Conservation (phyloP, 768 basidiomycete species). For the Royoungia palumana region DNA sequence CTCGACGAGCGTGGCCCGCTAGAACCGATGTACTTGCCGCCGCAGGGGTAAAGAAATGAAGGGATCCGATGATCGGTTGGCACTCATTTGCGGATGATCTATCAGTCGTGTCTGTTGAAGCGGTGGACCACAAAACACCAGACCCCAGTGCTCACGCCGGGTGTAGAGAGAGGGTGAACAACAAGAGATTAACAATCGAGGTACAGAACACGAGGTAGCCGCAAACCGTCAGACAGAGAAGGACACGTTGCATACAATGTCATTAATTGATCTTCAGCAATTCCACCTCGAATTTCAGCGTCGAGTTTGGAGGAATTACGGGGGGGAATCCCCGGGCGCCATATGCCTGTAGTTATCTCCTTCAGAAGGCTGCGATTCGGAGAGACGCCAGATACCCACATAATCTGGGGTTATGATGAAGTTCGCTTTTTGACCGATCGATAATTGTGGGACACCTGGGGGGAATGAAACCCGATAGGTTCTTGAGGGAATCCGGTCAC, state of each 20-base stretch:
- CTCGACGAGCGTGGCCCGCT: not conserved
- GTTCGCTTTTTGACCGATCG: slow-evolving; percentile 69
- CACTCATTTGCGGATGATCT: too few species aligned
- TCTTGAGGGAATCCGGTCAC: slow-evolving; percentile 12
- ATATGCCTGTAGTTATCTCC: slow-evolving; percentile 50
- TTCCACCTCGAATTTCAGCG: slow-evolving; percentile 81
- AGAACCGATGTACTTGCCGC: not conserved
- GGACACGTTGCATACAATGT: slow-evolving; percentile 10
- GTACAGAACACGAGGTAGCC: slow-evolving; percentile 25
- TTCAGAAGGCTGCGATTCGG: not conserved
- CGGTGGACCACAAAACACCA: too few species aligned
- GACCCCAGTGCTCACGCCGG: slow-evolving; percentile 1
- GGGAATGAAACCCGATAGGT: not conserved
- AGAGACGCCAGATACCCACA: slow-evolving; percentile 43
- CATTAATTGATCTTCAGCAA: slow-evolving; percentile 62
- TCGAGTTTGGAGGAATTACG: slow-evolving; percentile 73
- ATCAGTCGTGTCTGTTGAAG: too few species aligned
- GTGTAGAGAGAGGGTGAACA: slow-evolving; percentile 5
- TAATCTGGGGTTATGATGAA: slow-evolving; percentile 72
- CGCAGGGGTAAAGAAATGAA: not conserved
- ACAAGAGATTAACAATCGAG: slow-evolving; percentile 18
- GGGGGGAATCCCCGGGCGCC: slow-evolving; percentile 74
- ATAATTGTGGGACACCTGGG: slow-evolving; percentile 72
- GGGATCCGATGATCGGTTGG: not conserved
- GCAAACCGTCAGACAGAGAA: slow-evolving; percentile 11